Evolutionary conservation across 2,329 filamentous ascomycete species (phyloP), one percentile per base, ranked within the genome.

Genomic region (Exophiala alcalophila): DNA sequence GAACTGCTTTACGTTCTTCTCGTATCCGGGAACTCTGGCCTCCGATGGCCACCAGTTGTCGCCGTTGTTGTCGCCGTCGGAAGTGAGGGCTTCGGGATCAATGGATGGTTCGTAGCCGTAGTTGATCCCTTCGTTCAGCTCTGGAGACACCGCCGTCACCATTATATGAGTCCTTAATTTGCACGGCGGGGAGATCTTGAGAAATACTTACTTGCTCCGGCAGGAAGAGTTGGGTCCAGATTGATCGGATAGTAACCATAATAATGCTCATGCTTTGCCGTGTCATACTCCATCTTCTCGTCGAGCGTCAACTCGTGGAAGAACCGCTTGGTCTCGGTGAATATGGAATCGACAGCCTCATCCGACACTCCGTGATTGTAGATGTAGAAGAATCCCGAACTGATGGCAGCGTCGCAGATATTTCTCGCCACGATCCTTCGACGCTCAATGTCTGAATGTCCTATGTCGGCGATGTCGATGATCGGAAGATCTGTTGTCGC

Each of bases 341-440:
- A 44, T 18, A 51, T 44, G 10, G 43, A 38, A 5, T 18, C 9
- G 4, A 75, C 54, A 3, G 64, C 53, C 4, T 60, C 42, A 2
- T 61, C 57, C 3, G 61, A 39, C 3, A 75, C 54, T 9, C 66
- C 66, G 55, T 75, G 70, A 46, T 73, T 72, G 39, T 66, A 57
- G 38, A 75, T 67, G 35, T 70, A 72, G 4, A 71, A 67, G 46
- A 73, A 74, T 2, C 70, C 71, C 7, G 63, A 74, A 27, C 66
- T 72, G 7, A 68, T 66, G 3, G 73, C 69, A 1, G 75, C 75
- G 0, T 61, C 52, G 15, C 63, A 65, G 10, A 78, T 66, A 4
- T 63, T 57, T 0, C 54, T 51, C 0, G 72, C 72, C 0, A 75
- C 63, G 6, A 53, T 47, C 26, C 63, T 58, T 1, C 69, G 67